phyloP scores from a whole-genome alignment of 371 early-diverging fungal genomes.

The Synchytrium microbalum region DNA sequence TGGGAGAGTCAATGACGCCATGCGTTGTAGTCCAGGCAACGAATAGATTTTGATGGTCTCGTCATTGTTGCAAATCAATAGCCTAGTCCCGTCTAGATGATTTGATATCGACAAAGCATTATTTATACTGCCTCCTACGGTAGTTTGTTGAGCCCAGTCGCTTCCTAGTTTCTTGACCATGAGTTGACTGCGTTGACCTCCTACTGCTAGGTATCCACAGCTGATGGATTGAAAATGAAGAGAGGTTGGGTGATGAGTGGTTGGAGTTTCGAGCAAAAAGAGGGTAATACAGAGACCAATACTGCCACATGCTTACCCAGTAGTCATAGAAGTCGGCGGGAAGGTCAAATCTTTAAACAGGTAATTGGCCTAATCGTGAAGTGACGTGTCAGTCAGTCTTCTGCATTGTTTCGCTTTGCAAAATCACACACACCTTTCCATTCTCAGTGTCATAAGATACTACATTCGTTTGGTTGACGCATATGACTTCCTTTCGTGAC shows the following conservation, averaged over 20 bases:
- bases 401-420: constrained; percentile 4
- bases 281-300: too few relatives aligned
- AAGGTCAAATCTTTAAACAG: constrained; percentile 62
- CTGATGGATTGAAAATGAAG: too few relatives aligned
- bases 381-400: background rate
- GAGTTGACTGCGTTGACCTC: constrained; percentile 83
- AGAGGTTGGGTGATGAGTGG: too few relatives aligned
- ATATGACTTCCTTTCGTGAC: constrained; percentile 44
- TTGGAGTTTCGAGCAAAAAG: too few relatives aligned
- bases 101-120: constrained; percentile 76
- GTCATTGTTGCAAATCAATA: constrained; percentile 90
- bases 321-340: constrained; percentile 72
- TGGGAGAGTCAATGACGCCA: constrained; percentile 64
- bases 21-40: constrained; percentile 57
- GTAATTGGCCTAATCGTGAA: constrained; percentile 27
- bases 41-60: constrained; percentile 81
- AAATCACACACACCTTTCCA: constrained; percentile 28
- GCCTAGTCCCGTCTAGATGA: constrained; percentile 52
- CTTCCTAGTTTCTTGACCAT: constrained; percentile 64
- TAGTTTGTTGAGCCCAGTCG: constrained; percentile 60
- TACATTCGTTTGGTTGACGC: constrained; percentile 54
- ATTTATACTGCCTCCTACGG: constrained; percentile 83
- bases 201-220: constrained; percentile 75
- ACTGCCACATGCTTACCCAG: constrained; percentile 43
- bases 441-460: constrained; percentile 53